Conservation (phyloP, 1,284 basidiomycete genomes). For the Gastroboletus turbinatus region DNA sequence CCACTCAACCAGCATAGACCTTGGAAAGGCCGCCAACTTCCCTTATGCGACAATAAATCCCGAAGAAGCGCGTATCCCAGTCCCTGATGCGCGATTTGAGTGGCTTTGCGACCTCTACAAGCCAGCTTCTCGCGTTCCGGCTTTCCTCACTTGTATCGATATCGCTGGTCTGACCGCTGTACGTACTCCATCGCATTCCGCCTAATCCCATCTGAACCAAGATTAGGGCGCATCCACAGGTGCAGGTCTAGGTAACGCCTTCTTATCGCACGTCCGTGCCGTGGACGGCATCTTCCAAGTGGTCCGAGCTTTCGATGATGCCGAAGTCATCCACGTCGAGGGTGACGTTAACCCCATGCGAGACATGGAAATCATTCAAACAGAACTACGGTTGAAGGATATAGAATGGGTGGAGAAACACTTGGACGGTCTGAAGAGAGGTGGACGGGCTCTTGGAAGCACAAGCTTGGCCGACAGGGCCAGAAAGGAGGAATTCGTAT, state of each 20-base stretch:
- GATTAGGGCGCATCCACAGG: constrained; percentile 91
- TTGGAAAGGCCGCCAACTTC: constrained; percentile 98
- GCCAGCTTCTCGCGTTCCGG: constrained; percentile 85
- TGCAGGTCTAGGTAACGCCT: constrained; percentile 96
- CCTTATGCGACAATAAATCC: constrained; percentile 97
- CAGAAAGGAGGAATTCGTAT: constrained; percentile 93
- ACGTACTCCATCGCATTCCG: constrained; percentile 29
- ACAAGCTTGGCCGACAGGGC: constrained; percentile 91
- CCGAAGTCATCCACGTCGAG: constrained; percentile 98
- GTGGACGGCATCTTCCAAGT: constrained; percentile 99
- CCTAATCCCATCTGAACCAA: constrained; percentile 18
- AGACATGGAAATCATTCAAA: constrained; percentile 98
- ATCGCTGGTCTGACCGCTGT: constrained; percentile 97
- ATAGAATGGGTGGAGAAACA: constrained; percentile 98
- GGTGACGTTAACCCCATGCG: constrained; percentile 95
- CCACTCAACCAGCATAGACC: constrained; percentile 50
- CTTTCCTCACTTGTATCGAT: constrained; percentile 97
- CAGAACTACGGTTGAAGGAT: constrained; percentile 92
- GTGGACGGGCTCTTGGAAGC: constrained; percentile 69
- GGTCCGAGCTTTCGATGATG: constrained; percentile 96
- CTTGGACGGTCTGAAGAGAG: constrained; percentile 78
- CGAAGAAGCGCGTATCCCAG: constrained; percentile 92
- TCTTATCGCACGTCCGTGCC: constrained; percentile 95
- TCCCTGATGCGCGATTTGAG: constrained; percentile 94
- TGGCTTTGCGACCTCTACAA: constrained; percentile 95